phyloP scores from a whole-genome alignment of 2,329 filamentous ascomycete species.

The Chrysoporthe austroafricana region DNA sequence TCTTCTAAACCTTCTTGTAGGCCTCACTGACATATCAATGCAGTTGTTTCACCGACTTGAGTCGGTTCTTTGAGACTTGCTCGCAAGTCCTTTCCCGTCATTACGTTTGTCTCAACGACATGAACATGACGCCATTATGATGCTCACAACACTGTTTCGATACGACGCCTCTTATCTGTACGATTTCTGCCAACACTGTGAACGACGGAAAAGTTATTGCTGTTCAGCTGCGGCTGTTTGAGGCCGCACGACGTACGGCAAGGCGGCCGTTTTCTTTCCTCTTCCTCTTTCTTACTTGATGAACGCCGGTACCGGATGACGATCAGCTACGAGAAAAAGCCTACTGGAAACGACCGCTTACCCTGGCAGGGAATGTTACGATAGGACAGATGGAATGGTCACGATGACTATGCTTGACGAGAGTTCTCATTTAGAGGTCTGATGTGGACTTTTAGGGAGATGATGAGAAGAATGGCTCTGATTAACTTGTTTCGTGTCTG shows the following conservation, averaged over 20 bases:
- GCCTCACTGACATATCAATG: neutral
- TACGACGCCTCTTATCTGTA: neutral
- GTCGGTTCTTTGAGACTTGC: conserved; percentile 36
- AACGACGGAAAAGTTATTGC: conserved; percentile 10
- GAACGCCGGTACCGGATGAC: neutral
- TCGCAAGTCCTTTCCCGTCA: conserved; percentile 30
- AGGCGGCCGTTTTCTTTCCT: neutral
- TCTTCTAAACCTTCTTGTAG: neutral
- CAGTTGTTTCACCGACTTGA: conserved; percentile 25
- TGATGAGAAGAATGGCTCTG: neutral
- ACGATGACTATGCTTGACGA: neutral
- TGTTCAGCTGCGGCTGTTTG: conserved; percentile 11
- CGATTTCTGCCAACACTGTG: conserved; percentile 1
- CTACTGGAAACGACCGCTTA: neutral
- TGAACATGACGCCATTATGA: conserved; percentile 10
- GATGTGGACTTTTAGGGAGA: neutral
- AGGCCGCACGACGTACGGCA: neutral
- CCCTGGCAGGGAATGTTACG: neutral
- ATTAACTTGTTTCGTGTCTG: neutral
- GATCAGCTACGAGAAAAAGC: neutral
- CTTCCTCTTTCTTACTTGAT: neutral
- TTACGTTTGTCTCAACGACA: conserved; percentile 31
- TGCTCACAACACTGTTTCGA: neutral
- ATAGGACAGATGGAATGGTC: neutral
- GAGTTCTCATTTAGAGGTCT: neutral